These are phyloP conservation scores for Geranium rotundifolium DNA, from an alignment of 345 rosid genomes.

Conservation along the genomic window DNA sequence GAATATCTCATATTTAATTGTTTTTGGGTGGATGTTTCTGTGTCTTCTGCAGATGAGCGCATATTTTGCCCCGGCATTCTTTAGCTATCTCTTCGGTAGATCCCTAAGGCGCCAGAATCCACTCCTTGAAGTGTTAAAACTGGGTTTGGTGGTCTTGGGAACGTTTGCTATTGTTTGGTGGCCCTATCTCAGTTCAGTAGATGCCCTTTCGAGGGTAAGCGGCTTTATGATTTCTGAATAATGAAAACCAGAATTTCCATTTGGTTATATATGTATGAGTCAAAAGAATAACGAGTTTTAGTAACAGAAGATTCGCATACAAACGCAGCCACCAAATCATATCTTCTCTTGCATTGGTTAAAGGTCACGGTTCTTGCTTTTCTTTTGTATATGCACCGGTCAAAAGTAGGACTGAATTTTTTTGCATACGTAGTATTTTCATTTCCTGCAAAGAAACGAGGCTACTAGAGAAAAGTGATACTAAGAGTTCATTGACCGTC, in stretches of 20 bases:
- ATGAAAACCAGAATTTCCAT: not conserved
- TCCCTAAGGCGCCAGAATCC: slow-evolving; percentile 62
- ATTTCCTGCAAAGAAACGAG: not conserved
- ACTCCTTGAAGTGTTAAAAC: slow-evolving; percentile 45
- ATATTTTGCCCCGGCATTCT: slow-evolving; percentile 87
- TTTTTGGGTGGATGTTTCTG: not conserved
- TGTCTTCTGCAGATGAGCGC: slow-evolving; percentile 70
- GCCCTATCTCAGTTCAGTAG: slow-evolving; percentile 67
- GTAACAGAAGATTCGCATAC: too few species aligned
- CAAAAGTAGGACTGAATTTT: too few species aligned
- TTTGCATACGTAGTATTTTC: not conserved
- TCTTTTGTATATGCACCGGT: not conserved
- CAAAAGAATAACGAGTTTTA: too few species aligned
- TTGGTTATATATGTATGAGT: not conserved
- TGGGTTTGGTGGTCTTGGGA: slow-evolving; percentile 52
- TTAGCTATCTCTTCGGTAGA: slow-evolving; percentile 76
- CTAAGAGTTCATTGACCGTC: not conserved
- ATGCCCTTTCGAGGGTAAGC: slow-evolving; percentile 52
- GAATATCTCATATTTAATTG: not conserved
- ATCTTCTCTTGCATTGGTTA: too few species aligned
- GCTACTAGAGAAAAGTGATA: not conserved
- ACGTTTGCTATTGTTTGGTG: slow-evolving; percentile 84
- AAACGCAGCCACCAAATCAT: too few species aligned
- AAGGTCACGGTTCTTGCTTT: not conserved
- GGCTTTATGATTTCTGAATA: not conserved